phyloP scores from a whole-genome alignment of 768 basidiomycete species.

The Suillus subalutaceus region DNA sequence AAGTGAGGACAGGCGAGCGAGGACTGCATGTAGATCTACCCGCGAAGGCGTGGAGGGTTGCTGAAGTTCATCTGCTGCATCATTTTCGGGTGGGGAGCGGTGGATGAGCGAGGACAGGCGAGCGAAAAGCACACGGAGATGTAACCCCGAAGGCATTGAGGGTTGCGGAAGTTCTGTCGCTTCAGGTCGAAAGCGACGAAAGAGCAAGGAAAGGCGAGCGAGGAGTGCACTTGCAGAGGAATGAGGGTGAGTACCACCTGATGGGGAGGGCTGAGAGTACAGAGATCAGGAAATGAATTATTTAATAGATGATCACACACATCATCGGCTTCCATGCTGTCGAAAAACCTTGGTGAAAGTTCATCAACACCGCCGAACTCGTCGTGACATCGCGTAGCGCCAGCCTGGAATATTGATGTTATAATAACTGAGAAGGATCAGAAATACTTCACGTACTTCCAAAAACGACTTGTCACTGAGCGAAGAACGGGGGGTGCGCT shows the following conservation, averaged over 20 bases:
- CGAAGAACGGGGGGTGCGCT: background rate
- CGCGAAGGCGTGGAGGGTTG: background rate
- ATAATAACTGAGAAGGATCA: background rate
- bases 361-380: background rate
- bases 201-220: background rate
- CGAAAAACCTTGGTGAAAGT: background rate
- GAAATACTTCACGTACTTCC: background rate
- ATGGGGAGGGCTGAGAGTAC: background rate
- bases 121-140: background rate
- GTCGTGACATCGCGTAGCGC: background rate
- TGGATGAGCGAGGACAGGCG: background rate
- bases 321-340: background rate
- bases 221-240: background rate
- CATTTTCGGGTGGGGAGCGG: background rate
- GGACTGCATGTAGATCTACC: background rate
- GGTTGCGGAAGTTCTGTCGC: background rate
- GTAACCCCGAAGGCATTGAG: background rate
- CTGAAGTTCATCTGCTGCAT: background rate
- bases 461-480: background rate
- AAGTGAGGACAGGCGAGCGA: background rate
- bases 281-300: fast-evolving
- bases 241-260: background rate
- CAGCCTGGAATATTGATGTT: background rate
- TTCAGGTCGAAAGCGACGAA: background rate
- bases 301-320: background rate